phyloP scores from a whole-genome alignment of 2,329 filamentous ascomycete genomes.

The Ophidiomyces ophidiicola region DNA sequence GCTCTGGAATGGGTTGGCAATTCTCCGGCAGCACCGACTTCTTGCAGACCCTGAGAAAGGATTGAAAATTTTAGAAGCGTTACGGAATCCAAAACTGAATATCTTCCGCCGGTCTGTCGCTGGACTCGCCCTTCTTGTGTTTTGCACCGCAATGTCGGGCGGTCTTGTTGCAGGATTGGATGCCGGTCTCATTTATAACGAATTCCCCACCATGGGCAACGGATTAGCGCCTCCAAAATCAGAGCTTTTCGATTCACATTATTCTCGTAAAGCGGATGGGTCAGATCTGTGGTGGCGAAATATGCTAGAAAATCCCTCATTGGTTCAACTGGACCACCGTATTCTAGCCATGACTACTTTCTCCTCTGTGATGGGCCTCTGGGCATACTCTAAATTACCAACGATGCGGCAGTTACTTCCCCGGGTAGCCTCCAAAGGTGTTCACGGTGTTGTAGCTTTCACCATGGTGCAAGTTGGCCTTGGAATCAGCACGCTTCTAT shows the following conservation, averaged over 20 bases:
- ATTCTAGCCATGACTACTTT: conserved; percentile 85
- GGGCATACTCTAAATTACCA: conserved; percentile 61
- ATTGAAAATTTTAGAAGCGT: conserved; percentile 46
- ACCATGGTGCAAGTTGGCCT: conserved; percentile 70
- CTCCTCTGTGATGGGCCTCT: conserved; percentile 64
- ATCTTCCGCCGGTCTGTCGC: conserved; percentile 62
- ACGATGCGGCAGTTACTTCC: conserved; percentile 49
- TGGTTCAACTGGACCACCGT: conserved; percentile 91
- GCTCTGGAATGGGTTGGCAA: conserved; percentile 74
- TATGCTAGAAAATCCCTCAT: conserved; percentile 88
- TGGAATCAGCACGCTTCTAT: conserved; percentile 82
- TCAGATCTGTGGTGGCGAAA: conserved; percentile 94
- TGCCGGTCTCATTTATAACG: conserved; percentile 95
- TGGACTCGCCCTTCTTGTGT: conserved; percentile 62
- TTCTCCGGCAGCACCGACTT: conserved; percentile 65
- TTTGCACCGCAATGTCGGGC: conserved; percentile 84
- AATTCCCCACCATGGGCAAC: conserved; percentile 89
- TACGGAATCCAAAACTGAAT: conserved; percentile 56
- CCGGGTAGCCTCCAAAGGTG: conserved; percentile 51
- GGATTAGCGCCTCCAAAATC: conserved; percentile 67
- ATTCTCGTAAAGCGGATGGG: conserved; percentile 63
- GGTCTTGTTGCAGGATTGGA: conserved; percentile 89
- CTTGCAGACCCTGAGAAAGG: conserved; percentile 55
- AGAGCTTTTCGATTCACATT: conserved; percentile 77
- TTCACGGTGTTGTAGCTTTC: conserved; percentile 70